Evolutionary conservation across 2,329 filamentous ascomycete genomes (phyloP).

Genomic region (Colletotrichum sp.): DNA sequence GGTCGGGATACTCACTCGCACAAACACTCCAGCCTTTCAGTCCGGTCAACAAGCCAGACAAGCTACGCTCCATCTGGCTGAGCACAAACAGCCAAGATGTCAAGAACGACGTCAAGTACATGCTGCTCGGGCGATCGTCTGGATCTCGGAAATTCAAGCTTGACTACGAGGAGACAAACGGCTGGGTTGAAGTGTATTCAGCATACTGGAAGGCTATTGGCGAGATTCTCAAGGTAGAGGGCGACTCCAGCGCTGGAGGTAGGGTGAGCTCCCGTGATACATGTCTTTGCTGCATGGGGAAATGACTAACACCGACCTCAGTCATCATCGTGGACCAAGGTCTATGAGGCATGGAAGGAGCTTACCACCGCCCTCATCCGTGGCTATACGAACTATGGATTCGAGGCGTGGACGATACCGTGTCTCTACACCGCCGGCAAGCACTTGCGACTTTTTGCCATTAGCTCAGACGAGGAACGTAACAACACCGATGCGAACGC

Average conservation of each 20-base stretch:
- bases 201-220: constrained; percentile 84
- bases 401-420: constrained; percentile 92
- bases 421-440: constrained; percentile 88
- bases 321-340: constrained; percentile 73
- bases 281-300: not conserved
- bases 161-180: constrained; percentile 70
- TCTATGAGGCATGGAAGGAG: constrained; percentile 91
- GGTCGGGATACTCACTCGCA: constrained; percentile 76
- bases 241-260: constrained; percentile 40
- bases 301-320: not conserved
- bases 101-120: constrained; percentile 73
- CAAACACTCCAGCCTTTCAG: constrained; percentile 76
- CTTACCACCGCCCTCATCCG: constrained; percentile 77
- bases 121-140: constrained; percentile 59
- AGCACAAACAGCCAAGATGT: constrained; percentile 71
- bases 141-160: constrained; percentile 57
- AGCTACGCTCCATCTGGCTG: constrained; percentile 73
- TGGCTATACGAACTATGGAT: constrained; percentile 77
- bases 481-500: constrained; percentile 41
- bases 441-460: constrained; percentile 86
- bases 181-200: constrained; percentile 88
- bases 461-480: constrained; percentile 82
- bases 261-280: constrained; percentile 29
- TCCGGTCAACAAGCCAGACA: constrained; percentile 65
- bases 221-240: constrained; percentile 72